Conservation (phyloP, 108 stramenopile genomes). For the Fistulifera pelliculosa region DNA sequence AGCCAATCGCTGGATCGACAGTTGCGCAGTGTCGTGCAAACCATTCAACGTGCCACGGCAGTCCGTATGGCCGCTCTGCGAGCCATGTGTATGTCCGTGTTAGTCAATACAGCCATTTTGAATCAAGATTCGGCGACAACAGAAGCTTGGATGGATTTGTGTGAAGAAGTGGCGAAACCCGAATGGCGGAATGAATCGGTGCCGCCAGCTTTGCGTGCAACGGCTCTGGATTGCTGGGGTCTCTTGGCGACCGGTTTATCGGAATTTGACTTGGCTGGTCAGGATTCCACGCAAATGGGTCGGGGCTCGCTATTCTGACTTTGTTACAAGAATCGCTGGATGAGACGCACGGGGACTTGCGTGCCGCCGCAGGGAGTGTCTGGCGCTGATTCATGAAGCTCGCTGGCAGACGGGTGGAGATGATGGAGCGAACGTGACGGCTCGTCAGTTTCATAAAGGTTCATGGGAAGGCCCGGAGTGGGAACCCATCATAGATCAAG, state of each 20-base stretch:
- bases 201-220: conserved; percentile 35
- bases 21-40: conserved; percentile 41
- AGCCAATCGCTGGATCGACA: conserved; percentile 31
- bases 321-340: conserved; percentile 47
- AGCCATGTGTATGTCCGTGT: conserved; percentile 56
- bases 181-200: conserved; percentile 54
- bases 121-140: conserved; percentile 29
- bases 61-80: conserved; percentile 68
- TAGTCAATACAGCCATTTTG: conserved; percentile 33
- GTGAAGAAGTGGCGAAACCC: conserved; percentile 38
- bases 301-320: conserved; percentile 53
- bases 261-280: conserved; percentile 51
- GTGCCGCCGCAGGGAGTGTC: conserved; percentile 70
- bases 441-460: conserved; percentile 40
- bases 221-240: conserved; percentile 77
- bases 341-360: conserved; percentile 23
- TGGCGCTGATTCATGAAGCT: conserved; percentile 70
- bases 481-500: conserved; percentile 71
- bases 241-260: conserved; percentile 53
- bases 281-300: conserved; percentile 38
- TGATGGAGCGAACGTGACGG: conserved; percentile 42
- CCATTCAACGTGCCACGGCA: conserved; percentile 44
- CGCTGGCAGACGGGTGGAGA: conserved; percentile 46
- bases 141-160: conserved; percentile 48
- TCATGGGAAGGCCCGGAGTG: conserved; percentile 80